Conservation (phyloP, 257 asterid species). For the Ilex aquifolium region DNA sequence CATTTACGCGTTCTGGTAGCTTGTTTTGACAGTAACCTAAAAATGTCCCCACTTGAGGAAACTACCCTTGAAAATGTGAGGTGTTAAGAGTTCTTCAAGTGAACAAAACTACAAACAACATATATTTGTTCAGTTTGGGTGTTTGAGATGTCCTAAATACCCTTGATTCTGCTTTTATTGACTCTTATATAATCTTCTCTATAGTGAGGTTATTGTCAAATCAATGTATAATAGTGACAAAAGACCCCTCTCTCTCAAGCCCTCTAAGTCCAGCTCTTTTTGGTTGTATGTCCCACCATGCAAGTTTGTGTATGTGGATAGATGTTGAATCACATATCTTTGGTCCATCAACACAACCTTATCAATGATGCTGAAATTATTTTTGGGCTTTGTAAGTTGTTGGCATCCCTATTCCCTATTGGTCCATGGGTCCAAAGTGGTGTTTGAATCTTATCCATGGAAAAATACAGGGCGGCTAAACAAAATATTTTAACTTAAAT, state of each 20-base stretch:
- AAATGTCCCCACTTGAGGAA: conserved; percentile 16
- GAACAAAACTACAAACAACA: conserved; percentile 12
- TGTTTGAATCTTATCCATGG: too few relatives aligned
- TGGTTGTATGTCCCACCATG: conserved; percentile 28
- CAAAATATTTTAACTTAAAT: too few relatives aligned
- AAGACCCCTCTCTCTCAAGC: neutral
- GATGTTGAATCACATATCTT: too few relatives aligned
- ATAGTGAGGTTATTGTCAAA: too few relatives aligned
- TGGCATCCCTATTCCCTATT: too few relatives aligned
- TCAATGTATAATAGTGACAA: conserved; percentile 18
- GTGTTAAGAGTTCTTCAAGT: conserved; percentile 18
- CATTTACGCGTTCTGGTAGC: too few relatives aligned
- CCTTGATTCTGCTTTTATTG: conserved; percentile 14
- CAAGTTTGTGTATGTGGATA: conserved; percentile 8
- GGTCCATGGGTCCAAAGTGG: too few relatives aligned
- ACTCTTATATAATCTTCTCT: conserved; percentile 6
- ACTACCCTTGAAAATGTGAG: conserved; percentile 36
- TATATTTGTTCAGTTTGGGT: conserved; percentile 7
- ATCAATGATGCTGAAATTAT: too few relatives aligned
- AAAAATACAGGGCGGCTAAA: too few relatives aligned
- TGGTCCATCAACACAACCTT: too few relatives aligned
- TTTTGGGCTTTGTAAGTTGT: too few relatives aligned
- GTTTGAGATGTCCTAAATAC: conserved; percentile 14
- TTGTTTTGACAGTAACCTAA: neutral
- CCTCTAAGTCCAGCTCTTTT: conserved; percentile 22